Evolutionary conservation across 148 eudicot species (phyloP).

Genomic region (Rhododendron molle): DNA sequence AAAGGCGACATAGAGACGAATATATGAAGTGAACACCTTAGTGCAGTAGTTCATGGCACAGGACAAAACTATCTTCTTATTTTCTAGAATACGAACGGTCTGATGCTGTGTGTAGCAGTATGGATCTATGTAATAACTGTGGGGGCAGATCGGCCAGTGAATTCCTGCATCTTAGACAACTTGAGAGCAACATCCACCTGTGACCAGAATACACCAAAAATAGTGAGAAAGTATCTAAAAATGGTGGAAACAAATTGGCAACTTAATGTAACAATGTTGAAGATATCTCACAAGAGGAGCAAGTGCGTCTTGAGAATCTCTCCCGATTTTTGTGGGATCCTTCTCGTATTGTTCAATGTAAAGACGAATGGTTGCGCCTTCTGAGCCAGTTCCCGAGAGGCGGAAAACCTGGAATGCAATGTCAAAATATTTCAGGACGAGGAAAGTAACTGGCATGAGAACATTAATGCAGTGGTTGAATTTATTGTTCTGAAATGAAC

Average conservation of each 20-base stretch:
- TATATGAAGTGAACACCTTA: not conserved
- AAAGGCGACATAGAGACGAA: not conserved
- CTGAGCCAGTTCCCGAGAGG: conserved; percentile 98
- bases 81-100: not conserved
- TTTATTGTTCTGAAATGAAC: not conserved
- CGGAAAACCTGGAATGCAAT: conserved; percentile 65
- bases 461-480: not conserved
- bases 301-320: conserved; percentile 92
- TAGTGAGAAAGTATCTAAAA: not conserved
- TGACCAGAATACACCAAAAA: not conserved
- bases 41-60: not conserved
- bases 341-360: conserved; percentile 93
- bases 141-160: conserved; percentile 85
- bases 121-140: conserved; percentile 77
- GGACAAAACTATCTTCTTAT: not conserved
- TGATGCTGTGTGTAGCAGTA: not conserved
- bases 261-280: not conserved
- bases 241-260: not conserved
- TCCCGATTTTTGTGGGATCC: conserved; percentile 69
- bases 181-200: conserved; percentile 92
- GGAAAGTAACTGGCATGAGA: not conserved
- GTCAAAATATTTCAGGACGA: not conserved
- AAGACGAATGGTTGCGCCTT: conserved; percentile 92
- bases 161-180: conserved; percentile 92
- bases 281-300: conserved; percentile 66